Conservation (phyloP, 2,329 filamentous ascomycete species). For the Proliferodiscus dingleyae region DNA sequence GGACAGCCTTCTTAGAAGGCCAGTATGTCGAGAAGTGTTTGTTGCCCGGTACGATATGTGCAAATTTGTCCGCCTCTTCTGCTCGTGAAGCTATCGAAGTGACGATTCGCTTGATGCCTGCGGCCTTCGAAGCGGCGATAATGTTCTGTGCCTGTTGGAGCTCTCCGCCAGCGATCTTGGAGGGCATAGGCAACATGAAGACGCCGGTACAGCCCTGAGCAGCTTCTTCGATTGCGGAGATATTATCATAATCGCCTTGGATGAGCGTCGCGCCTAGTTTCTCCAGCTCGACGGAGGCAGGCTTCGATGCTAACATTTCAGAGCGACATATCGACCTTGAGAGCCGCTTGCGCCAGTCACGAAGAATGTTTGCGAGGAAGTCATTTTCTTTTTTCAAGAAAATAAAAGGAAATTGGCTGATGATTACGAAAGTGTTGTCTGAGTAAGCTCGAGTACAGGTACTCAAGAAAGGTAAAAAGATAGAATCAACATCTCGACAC, state of each 20-base stretch:
- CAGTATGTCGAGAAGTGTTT: background rate
- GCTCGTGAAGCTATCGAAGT: background rate
- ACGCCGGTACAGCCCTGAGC: slow-evolving; percentile 1
- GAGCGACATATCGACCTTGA: background rate
- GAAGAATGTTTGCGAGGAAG: slow-evolving; percentile 2
- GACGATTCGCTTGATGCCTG: slow-evolving; percentile 1
- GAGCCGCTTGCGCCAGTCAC: slow-evolving; percentile 2
- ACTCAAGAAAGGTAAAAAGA: no score
- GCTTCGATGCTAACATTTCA: no score
- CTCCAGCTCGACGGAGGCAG: background rate
- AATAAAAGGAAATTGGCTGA: no score
- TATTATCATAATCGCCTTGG: background rate
- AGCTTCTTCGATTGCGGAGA: background rate
- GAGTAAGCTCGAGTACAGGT: no score
- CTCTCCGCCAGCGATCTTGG: background rate
- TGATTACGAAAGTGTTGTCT: no score
- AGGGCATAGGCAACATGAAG: background rate
- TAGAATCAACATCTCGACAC: no score
- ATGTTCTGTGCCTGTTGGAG: background rate
- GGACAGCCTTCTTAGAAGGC: background rate
- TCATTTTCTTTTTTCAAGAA: no score
- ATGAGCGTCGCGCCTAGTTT: slow-evolving; percentile 1
- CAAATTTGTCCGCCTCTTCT: background rate
- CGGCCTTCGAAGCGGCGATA: background rate
- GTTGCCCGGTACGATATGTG: background rate